Conservation (phyloP, 2,329 filamentous ascomycete species). For the Corniculantispora saksenae region DNA sequence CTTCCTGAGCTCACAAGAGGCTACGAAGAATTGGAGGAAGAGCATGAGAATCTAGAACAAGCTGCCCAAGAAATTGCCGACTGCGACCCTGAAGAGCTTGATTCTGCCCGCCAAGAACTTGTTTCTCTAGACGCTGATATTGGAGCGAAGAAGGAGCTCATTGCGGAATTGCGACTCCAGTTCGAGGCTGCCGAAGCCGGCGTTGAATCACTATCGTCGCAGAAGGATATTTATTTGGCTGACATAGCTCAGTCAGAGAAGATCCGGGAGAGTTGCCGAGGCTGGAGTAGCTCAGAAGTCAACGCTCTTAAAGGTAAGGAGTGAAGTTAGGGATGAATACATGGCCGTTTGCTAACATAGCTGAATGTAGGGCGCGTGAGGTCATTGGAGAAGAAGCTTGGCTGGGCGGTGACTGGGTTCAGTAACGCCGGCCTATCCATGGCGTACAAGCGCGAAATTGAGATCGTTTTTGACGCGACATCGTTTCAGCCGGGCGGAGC, state of each 20-base stretch:
- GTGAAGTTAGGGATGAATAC: not conserved
- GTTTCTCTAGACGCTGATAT: constrained; percentile 66
- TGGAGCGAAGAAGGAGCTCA: constrained; percentile 65
- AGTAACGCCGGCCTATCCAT: constrained; percentile 64
- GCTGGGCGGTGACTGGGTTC: constrained; percentile 72
- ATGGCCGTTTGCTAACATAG: constrained; percentile 37
- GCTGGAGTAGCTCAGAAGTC: constrained; percentile 85
- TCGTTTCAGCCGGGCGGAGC: constrained; percentile 53
- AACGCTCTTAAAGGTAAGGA: constrained; percentile 69
- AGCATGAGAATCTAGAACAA: constrained; percentile 68
- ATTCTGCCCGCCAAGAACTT: constrained; percentile 70
- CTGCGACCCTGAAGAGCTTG: constrained; percentile 78
- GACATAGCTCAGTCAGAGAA: constrained; percentile 83
- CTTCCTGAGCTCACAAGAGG: constrained; percentile 66
- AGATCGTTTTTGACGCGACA: constrained; percentile 69
- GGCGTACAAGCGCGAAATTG: constrained; percentile 70
- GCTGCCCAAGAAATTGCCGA: constrained; percentile 74
- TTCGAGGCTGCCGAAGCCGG: constrained; percentile 65
- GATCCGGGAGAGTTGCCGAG: constrained; percentile 82
- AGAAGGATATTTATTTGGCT: constrained; percentile 68
- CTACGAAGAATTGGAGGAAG: constrained; percentile 60
- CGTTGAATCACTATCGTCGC: constrained; percentile 62
- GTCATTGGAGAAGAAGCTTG: constrained; percentile 63
- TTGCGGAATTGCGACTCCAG: constrained; percentile 67
- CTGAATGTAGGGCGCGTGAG: constrained; percentile 61